phyloP scores from a whole-genome alignment of 108 stramenopile genomes.

The Ochromonas danica region DNA sequence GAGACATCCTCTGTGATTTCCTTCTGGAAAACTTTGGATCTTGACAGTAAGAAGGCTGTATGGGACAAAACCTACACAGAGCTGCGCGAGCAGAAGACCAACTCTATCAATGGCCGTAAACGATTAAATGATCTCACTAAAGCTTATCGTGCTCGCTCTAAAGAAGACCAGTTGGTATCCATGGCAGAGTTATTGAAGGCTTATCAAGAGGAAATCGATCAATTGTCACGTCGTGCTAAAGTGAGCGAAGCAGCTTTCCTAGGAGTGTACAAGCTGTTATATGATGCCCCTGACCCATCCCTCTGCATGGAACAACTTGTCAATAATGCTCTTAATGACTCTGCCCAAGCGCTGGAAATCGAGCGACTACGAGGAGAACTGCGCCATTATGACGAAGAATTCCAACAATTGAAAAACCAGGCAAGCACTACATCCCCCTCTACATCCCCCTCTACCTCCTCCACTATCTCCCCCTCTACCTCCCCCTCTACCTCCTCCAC shows the following conservation, averaged over 20 bases:
- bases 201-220: constrained; percentile 55
- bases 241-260: constrained; percentile 44
- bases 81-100: constrained; percentile 11
- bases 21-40: constrained; percentile 7
- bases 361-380: constrained; percentile 49
- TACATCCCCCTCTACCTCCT: too few relatives aligned
- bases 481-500: too few relatives aligned
- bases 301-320: constrained; percentile 37
- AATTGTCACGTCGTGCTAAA: constrained; percentile 39
- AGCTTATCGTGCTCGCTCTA: neutral
- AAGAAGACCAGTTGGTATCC: neutral
- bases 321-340: neutral
- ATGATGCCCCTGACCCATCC: constrained; percentile 52
- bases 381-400: constrained; percentile 51
- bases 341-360: constrained; percentile 42
- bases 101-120: constrained; percentile 30
- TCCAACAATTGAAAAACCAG: constrained; percentile 55
- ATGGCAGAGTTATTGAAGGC: constrained; percentile 43
- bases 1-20: too few relatives aligned
- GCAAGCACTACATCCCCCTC: too few relatives aligned
- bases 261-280: constrained; percentile 44
- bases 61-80: neutral
- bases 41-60: neutral
- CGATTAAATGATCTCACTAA: constrained; percentile 30
- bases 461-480: too few relatives aligned